Percentiles rank a stretch among this genome's conserved stretches.
Evolutionary conservation across 2,329 filamentous ascomycete genomes (phyloP).

Genomic region (Pezicula neosporulosa): DNA sequence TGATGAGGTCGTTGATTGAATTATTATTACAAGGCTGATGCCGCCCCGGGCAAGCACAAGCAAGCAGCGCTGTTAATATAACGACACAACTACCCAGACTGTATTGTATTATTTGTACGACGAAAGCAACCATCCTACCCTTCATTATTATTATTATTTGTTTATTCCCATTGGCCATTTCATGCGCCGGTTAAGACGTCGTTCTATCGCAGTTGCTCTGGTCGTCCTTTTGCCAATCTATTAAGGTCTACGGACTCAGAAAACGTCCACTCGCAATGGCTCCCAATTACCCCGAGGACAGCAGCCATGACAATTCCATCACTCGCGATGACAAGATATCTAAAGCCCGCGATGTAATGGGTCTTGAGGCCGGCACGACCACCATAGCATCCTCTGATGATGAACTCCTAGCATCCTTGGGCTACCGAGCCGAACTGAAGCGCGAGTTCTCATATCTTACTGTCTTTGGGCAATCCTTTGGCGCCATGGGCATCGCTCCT

Average conservation of each 20-base stretch:
- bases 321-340: constrained; percentile 8
- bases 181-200: background rate
- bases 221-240: background rate
- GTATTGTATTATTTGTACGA: no score
- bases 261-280: constrained; percentile 2
- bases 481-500: constrained; percentile 29
- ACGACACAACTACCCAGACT: no score
- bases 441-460: constrained; percentile 29
- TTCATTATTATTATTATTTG: no score
- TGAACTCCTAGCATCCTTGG: constrained; percentile 22
- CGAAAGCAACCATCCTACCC: no score
- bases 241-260: background rate
- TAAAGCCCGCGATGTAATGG: constrained; percentile 6
- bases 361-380: constrained; percentile 9
- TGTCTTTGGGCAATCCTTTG: constrained; percentile 28
- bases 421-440: constrained; percentile 28
- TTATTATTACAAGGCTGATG: background rate
- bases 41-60: background rate
- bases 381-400: constrained; percentile 17
- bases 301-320: constrained; percentile 7
- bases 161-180: background rate
- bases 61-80: no score
- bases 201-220: no score
- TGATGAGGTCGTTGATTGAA: background rate
- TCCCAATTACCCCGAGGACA: constrained; percentile 3